Evolutionary conservation across 768 basidiomycete species (phyloP), one percentile per base, ranked within the genome.

Genomic region (Russula virescens): DNA sequence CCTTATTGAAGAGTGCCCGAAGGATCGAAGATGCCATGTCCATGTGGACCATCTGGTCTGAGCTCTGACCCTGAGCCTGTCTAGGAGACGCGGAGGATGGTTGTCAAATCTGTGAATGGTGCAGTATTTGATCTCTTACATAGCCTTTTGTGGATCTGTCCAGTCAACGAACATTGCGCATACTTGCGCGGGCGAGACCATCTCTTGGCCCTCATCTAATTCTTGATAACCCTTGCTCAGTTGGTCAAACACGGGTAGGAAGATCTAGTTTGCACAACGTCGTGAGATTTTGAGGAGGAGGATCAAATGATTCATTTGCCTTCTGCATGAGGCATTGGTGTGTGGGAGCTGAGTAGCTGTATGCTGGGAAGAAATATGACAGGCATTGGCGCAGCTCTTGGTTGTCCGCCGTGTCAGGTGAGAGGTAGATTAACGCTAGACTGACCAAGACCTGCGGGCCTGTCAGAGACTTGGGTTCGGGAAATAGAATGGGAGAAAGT

Each of bases 381-480:
- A 97, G 74, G 68, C 88, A 93, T 72, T 98, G 95, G 46, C 91
- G 81, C 19, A 98, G 78, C 59, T 88, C 83, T 63, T 91, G 87
- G 68, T 96, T 98, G 31, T 85, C 83, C 18, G 76, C 80, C 2
- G 91, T 96, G 58, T 87, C 82, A 1, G 91, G 91, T 0, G 89
- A 89, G 53, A 97, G 79, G 72, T 90, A 98, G 5, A 82, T 77
- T 25, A 83, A 69, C 16, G 81, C 78, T 9, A 84, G 76, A 50
- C 78, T 74, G 64, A 79, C 74, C 23, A 84, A 70, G 3, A 83
- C 76, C 81, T 84, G 45, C 51, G 9, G 11, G 4, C 9, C 48
- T 4, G n/a, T 60, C 46, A 60, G 56, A 28, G 25, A 25, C 42
- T 31, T 51, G 23, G 23, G 55, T 55, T 9, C n/a, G 31, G 11